Percentiles rank a stretch among this genome's conserved stretches.
Conservation (phyloP, 768 basidiomycete species). For the Xanthoconium stramineum region DNA sequence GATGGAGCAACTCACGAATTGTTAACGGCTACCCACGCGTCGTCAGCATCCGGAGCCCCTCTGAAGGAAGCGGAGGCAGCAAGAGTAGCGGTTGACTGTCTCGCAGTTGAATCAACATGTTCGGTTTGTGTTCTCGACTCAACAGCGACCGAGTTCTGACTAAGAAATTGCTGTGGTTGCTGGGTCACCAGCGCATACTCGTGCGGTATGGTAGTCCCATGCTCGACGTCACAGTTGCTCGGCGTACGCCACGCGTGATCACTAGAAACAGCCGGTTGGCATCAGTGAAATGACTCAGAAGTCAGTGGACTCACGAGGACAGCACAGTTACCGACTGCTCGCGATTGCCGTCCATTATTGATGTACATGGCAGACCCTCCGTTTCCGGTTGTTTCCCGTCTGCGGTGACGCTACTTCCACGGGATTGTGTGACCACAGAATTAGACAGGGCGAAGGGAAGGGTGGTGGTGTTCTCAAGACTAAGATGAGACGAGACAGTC, state of each 20-base stretch:
- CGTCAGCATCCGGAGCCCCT: background rate
- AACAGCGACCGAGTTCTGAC: background rate
- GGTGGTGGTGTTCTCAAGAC: background rate
- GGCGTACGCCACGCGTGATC: background rate
- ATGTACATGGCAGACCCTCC: background rate
- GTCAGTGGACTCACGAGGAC: constrained; percentile 1
- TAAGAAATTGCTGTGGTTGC: background rate
- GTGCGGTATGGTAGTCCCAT: background rate
- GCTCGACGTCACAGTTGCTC: background rate
- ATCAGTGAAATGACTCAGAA: background rate
- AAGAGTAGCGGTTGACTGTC: background rate
- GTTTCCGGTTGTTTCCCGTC: background rate
- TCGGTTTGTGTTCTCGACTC: background rate
- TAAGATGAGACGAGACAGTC: too few relatives aligned
- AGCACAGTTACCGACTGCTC: background rate
- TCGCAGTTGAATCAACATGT: background rate
- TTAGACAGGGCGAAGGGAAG: background rate
- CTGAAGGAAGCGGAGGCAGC: background rate
- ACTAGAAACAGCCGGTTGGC: background rate
- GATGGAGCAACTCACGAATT: background rate
- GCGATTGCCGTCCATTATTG: background rate
- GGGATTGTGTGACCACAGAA: background rate
- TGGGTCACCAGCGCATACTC: background rate
- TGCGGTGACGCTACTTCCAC: background rate
- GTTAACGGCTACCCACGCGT: background rate